Evolutionary conservation across 1,284 basidiomycete genomes (phyloP).

Genomic region (Ceratobasidium sp.): DNA sequence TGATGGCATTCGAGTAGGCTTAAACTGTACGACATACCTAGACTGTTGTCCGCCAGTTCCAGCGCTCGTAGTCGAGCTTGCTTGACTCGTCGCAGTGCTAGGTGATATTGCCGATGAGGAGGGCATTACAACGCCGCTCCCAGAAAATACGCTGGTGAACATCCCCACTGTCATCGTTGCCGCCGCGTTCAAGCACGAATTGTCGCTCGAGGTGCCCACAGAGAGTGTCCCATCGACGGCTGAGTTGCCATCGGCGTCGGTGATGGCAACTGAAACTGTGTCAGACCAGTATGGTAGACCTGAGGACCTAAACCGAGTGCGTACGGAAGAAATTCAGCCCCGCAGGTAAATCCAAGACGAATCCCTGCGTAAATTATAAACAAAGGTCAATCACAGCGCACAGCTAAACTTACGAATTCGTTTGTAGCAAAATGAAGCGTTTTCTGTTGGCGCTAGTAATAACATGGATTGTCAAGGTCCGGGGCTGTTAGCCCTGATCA

Average conservation of each 20-base stretch:
- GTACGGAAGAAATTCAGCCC: slow-evolving; percentile 5
- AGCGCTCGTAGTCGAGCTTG: background rate
- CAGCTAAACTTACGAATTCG: background rate
- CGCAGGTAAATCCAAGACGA: slow-evolving; percentile 7
- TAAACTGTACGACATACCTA: background rate
- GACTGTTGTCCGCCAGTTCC: slow-evolving; percentile 14
- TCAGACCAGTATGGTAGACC: background rate
- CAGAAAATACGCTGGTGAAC: slow-evolving; percentile 21
- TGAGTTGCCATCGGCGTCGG: slow-evolving; percentile 15
- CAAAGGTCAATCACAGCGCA: background rate
- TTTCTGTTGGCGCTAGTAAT: slow-evolving; percentile 8
- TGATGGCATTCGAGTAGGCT: background rate
- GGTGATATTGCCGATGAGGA: background rate
- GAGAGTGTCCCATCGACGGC: slow-evolving; percentile 8
- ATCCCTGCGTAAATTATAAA: background rate
- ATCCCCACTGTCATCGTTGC: slow-evolving; percentile 13
- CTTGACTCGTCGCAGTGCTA: background rate
- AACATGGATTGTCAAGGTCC: background rate
- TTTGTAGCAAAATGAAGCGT: slow-evolving; percentile 31
- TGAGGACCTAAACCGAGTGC: background rate
- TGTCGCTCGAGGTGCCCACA: slow-evolving; percentile 20
- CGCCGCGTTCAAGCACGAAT: slow-evolving; percentile 22
- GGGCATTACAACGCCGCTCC: slow-evolving; percentile 19
- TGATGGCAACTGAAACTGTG: slow-evolving; percentile 1
- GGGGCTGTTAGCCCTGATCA: background rate